phyloP scores from a whole-genome alignment of 176 grass and related monocot genomes.

The Ensete glaucum region DNA sequence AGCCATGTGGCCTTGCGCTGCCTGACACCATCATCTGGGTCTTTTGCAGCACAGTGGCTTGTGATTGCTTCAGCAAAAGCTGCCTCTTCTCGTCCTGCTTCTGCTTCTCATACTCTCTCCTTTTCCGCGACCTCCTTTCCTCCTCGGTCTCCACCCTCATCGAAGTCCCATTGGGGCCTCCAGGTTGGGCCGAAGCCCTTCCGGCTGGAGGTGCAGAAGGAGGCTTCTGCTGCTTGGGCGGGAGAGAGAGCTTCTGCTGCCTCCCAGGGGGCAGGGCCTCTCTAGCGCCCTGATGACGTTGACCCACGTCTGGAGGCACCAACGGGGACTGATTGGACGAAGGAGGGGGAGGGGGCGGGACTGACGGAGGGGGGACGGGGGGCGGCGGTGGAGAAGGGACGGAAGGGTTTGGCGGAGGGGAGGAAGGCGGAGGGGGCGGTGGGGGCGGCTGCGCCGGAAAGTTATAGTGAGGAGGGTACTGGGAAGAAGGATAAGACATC shows the following conservation, averaged over 20 bases:
- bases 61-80: constrained; percentile 71
- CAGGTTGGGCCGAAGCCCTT: background rate
- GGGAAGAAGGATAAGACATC: constrained; percentile 10
- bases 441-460: constrained; percentile 2
- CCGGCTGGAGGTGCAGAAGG: background rate
- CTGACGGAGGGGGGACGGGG: constrained; percentile 1
- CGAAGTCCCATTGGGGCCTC: constrained; percentile 8
- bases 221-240: background rate
- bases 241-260: background rate
- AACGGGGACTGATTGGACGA: background rate
- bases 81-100: constrained; percentile 58
- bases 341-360: constrained; percentile 14
- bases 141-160: constrained; percentile 59
- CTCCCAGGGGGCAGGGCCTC: background rate
- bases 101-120: constrained; percentile 84
- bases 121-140: constrained; percentile 58
- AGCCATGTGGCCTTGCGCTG: constrained; percentile 15
- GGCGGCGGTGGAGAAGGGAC: background rate
- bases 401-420: background rate
- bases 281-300: background rate
- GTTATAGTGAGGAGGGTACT: constrained; percentile 18
- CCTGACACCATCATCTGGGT: constrained; percentile 35
- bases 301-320: background rate
- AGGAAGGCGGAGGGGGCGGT: background rate
- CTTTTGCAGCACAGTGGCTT: constrained; percentile 80